phyloP scores from a whole-genome alignment of 2,329 filamentous ascomycete species.

The Botrytis hyacinthi region DNA sequence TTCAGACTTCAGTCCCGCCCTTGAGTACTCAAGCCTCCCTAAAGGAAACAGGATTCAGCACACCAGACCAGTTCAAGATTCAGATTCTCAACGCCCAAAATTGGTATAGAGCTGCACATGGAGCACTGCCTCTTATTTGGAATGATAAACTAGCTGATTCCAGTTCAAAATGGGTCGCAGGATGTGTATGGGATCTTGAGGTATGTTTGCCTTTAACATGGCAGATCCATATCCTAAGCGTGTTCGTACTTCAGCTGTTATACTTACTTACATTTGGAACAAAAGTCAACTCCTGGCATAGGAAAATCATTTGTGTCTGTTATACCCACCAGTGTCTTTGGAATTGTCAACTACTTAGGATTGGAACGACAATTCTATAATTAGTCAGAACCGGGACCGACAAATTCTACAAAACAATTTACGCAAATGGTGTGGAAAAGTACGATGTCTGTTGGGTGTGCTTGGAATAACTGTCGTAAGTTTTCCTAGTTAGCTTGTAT shows the following conservation, averaged over 20 bases:
- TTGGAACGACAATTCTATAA: not conserved
- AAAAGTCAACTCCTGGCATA: not conserved
- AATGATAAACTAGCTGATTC: conserved; percentile 1
- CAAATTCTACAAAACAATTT: conserved; percentile 1
- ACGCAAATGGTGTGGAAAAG: conserved; percentile 2
- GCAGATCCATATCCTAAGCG: too few species aligned
- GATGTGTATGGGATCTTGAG: not conserved
- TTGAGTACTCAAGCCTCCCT: not conserved
- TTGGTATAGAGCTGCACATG: conserved; percentile 10
- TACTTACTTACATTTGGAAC: not conserved
- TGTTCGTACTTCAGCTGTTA: not conserved
- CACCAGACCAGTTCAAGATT: not conserved
- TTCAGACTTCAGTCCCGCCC: not conserved
- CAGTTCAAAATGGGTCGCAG: not conserved
- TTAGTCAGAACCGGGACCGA: not conserved
- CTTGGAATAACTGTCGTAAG: conserved; percentile 13
- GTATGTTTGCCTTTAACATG: not conserved
- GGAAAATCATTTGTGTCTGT: not conserved
- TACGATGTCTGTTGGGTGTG: not conserved
- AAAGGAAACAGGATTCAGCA: not conserved
- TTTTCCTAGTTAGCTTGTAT: too few species aligned
- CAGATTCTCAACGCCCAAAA: not conserved
- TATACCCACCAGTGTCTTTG: not conserved
- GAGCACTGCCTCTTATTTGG: not conserved
- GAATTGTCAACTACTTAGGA: not conserved